Evolutionary conservation across 345 rosid genomes (phyloP).

Genomic region (Ailanthus altissimus): DNA sequence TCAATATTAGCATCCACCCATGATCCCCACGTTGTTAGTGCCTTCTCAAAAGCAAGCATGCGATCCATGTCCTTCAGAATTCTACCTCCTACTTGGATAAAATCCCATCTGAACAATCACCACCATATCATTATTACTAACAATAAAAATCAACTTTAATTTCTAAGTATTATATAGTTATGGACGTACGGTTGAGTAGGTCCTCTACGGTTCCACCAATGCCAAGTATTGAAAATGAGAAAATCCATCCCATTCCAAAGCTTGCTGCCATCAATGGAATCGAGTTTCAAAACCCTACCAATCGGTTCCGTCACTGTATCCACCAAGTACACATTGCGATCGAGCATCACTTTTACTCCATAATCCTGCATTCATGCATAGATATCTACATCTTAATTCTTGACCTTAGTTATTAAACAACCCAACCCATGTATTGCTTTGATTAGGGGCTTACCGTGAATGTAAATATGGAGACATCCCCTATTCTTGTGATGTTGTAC

Average conservation of each 20-base stretch:
- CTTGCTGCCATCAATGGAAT: constrained; percentile 67
- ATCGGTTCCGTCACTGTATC: constrained; percentile 55
- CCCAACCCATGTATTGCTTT: not conserved
- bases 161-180: too few relatives aligned
- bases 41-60: constrained; percentile 60
- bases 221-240: constrained; percentile 89
- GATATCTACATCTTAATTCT: too few relatives aligned
- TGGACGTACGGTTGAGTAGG: constrained; percentile 57
- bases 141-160: too few relatives aligned
- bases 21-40: constrained; percentile 67
- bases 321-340: constrained; percentile 64
- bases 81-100: constrained; percentile 42
- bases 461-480: constrained; percentile 47
- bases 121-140: too few relatives aligned
- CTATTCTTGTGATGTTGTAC: constrained; percentile 40
- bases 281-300: constrained; percentile 70
- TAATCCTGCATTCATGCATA: constrained; percentile 48
- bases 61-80: constrained; percentile 73
- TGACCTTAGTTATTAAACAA: too few relatives aligned
- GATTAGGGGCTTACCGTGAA: constrained; percentile 36
- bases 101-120: constrained; percentile 66
- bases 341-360: constrained; percentile 50
- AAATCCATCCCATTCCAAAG: constrained; percentile 64
- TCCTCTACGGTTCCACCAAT: constrained; percentile 87
- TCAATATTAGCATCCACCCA: constrained; percentile 72